A percentile compares a stretch with the other conserved stretches of the same genome.
Evolutionary conservation across 2,329 filamentous ascomycete genomes (phyloP).

Genomic region (Hypoxylon sp.): DNA sequence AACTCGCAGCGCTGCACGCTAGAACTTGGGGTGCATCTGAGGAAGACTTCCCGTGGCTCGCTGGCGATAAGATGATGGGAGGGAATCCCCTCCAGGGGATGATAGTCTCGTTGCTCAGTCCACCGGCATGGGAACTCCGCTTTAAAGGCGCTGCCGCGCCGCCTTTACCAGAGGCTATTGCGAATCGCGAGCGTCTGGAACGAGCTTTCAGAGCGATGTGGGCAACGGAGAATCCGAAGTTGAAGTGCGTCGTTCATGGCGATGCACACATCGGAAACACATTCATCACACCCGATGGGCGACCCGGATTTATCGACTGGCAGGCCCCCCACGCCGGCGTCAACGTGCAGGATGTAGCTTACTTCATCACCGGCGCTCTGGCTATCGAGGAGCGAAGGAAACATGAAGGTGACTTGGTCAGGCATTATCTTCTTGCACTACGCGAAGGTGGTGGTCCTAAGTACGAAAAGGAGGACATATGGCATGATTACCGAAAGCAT

Average conservation of each 20-base stretch:
- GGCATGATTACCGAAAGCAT: constrained; percentile 31
- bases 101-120: constrained; percentile 15
- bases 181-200: constrained; percentile 23
- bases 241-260: constrained; percentile 18
- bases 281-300: constrained; percentile 21
- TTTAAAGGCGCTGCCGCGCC: constrained; percentile 16
- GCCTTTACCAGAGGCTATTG: constrained; percentile 14
- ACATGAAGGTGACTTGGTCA: constrained; percentile 18
- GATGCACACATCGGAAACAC: constrained; percentile 33
- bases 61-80: constrained; percentile 17
- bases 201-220: constrained; percentile 26
- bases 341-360: constrained; percentile 23
- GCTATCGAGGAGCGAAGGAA: constrained; percentile 22
- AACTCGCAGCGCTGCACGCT: constrained; percentile 25
- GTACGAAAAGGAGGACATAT: constrained; percentile 21
- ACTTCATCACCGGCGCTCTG: constrained; percentile 23
- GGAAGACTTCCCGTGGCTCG: constrained; percentile 24
- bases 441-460: constrained; percentile 14
- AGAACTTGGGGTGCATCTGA: constrained; percentile 26
- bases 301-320: constrained; percentile 28
- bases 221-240: constrained; percentile 22
- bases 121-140: constrained; percentile 18
- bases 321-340: constrained; percentile 15
- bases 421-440: constrained; percentile 14
- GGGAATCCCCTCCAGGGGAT: constrained; percentile 26